These are phyloP conservation scores for Paecilomyces formosus DNA, from an alignment of 2,329 filamentous ascomycete species.

Conservation along the genomic window DNA sequence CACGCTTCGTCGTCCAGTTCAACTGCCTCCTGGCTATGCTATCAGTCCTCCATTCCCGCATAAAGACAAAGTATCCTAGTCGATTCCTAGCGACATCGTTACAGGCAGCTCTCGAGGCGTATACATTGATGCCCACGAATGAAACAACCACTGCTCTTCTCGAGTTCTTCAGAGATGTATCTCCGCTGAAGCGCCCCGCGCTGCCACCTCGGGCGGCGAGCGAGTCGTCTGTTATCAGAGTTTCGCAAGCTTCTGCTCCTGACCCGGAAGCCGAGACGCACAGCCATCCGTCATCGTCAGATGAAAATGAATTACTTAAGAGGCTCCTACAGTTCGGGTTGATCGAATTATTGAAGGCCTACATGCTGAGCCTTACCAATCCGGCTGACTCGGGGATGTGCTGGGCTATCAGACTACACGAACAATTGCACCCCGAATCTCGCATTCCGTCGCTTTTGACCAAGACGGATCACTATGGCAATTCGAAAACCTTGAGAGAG, in stretches of 20 bases:
- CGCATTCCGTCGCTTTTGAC: conserved; percentile 43
- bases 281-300: conserved; percentile 33
- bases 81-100: conserved; percentile 58
- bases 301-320: conserved; percentile 46
- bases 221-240: conserved; percentile 32
- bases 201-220: conserved; percentile 53
- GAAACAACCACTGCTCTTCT: conserved; percentile 52
- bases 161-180: conserved; percentile 50
- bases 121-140: conserved; percentile 48
- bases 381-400: conserved; percentile 33
- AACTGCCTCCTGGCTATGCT: conserved; percentile 44
- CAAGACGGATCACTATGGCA: conserved; percentile 44
- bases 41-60: conserved; percentile 50
- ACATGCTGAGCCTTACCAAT: conserved; percentile 38
- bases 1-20: conserved; percentile 30
- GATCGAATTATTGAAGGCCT: conserved; percentile 55
- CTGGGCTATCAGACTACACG: conserved; percentile 46
- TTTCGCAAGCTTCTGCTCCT: conserved; percentile 34
- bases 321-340: conserved; percentile 56
- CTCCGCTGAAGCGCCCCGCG: conserved; percentile 50
- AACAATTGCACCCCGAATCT: conserved; percentile 48
- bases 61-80: conserved; percentile 58
- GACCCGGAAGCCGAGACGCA: conserved; percentile 51
- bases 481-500: conserved; percentile 42
- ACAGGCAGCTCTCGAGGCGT: conserved; percentile 54